phyloP scores from a whole-genome alignment of 176 grass and related monocot species.

The Aegilops tauschii region DNA sequence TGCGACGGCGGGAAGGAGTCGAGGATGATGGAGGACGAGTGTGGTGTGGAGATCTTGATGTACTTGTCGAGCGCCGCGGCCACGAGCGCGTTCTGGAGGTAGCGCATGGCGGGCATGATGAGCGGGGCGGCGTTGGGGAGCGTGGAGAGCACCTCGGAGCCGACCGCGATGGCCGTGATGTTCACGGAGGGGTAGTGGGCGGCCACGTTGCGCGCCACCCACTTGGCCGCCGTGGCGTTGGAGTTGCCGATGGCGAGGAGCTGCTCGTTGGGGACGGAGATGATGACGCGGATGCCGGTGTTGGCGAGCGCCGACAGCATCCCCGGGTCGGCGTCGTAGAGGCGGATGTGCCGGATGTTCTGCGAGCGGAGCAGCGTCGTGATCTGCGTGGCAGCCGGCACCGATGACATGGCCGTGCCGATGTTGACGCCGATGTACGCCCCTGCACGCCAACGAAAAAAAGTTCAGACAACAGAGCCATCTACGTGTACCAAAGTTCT shows the following conservation, averaged over 20 bases:
- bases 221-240: constrained; percentile 85
- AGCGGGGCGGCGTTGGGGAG: constrained; percentile 72
- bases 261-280: constrained; percentile 96
- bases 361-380: constrained; percentile 77
- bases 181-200: constrained; percentile 83
- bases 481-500: neutral
- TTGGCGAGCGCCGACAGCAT: constrained; percentile 80
- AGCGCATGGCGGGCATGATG: constrained; percentile 73
- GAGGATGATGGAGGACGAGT: constrained; percentile 94
- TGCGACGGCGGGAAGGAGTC: constrained; percentile 97
- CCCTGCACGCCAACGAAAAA: constrained; percentile 25
- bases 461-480: neutral
- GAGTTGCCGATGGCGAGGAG: constrained; percentile 87
- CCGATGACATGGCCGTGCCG: constrained; percentile 76
- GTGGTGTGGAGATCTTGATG: constrained; percentile 86
- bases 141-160: constrained; percentile 81
- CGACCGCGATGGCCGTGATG: constrained; percentile 86
- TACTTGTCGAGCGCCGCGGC: constrained; percentile 79
- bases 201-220: constrained; percentile 73
- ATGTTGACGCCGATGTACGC: constrained; percentile 91
- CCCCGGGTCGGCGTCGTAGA: constrained; percentile 75
- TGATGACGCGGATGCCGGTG: constrained; percentile 74
- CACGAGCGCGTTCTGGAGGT: constrained; percentile 90
- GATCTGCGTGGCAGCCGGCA: constrained; percentile 80
- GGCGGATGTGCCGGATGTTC: constrained; percentile 72